Percentiles rank a stretch among this genome's conserved stretches.
Evolutionary conservation across 805 yeast genomes (phyloP).

Genomic region (Candida saitoana): DNA sequence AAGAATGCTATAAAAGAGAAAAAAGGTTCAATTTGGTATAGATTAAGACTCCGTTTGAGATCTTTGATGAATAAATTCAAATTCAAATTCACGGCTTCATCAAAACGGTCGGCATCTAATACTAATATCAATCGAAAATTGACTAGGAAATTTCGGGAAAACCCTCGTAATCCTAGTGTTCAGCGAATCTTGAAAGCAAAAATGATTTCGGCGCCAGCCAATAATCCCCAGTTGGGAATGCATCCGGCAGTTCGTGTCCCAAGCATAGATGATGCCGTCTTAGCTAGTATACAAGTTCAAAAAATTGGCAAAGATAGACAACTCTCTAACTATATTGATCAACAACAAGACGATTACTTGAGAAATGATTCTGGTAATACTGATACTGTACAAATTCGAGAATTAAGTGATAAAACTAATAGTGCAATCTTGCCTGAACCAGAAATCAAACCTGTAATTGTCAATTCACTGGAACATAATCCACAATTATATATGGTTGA

Average conservation of each 20-base stretch:
- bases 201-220: background rate
- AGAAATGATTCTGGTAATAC: background rate
- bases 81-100: conserved; percentile 22
- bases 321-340: background rate
- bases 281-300: background rate
- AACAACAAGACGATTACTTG: background rate
- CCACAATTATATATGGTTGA: background rate
- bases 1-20: conserved; percentile 32
- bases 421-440: background rate
- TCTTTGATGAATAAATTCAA: conserved; percentile 21
- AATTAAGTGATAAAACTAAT: background rate
- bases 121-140: conserved; percentile 6
- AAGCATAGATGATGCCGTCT: background rate
- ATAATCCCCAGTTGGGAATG: background rate
- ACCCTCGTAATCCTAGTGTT: conserved; percentile 12
- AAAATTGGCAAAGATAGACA: background rate
- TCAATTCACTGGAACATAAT: background rate
- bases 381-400: background rate
- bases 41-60: conserved; percentile 26
- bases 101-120: conserved; percentile 19
- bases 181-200: conserved; percentile 7
- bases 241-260: background rate
- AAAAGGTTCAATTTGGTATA: conserved; percentile 29
- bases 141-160: conserved; percentile 14
- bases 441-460: background rate